These are phyloP conservation scores for Schrenkiella parvula DNA, from an alignment of 345 rosid species.

Conservation along the genomic window DNA sequence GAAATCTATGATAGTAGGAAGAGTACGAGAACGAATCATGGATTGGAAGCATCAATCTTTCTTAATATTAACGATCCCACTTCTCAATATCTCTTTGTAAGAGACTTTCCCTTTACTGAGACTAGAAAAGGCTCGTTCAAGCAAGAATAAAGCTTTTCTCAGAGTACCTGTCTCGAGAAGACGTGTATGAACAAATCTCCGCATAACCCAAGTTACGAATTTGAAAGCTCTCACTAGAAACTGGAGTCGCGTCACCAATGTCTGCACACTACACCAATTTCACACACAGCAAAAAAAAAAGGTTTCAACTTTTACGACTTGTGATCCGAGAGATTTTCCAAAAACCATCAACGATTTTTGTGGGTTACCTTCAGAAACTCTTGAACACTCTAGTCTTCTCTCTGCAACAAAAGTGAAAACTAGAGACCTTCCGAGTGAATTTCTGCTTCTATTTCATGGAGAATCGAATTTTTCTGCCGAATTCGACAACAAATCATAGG, in stretches of 20 bases:
- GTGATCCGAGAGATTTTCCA: not conserved
- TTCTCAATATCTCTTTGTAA: not conserved
- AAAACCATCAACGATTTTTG: not conserved
- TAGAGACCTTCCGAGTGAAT: not conserved
- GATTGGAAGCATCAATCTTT: not conserved
- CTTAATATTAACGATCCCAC: not conserved
- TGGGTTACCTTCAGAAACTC: not conserved
- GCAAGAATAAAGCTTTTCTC: not conserved
- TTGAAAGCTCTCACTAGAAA: not conserved
- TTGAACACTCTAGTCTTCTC: not conserved
- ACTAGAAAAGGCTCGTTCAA: not conserved
- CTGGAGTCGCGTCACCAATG: not conserved
- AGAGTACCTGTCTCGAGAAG: not conserved
- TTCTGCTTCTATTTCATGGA: not conserved
- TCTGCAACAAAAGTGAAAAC: not conserved
- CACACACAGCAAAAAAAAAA: not conserved
- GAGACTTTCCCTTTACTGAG: not conserved
- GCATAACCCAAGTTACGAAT: not conserved
- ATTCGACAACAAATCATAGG: not conserved
- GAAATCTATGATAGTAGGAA: not conserved
- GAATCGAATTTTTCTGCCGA: not conserved
- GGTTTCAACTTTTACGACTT: not conserved
- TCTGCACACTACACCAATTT: not conserved
- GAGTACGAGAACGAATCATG: not conserved
- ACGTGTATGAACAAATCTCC: conserved; percentile 1